Evolutionary conservation across 345 rosid genomes (phyloP), one percentile per base, ranked within the genome.

Genomic region (Eutrema japonicum): DNA sequence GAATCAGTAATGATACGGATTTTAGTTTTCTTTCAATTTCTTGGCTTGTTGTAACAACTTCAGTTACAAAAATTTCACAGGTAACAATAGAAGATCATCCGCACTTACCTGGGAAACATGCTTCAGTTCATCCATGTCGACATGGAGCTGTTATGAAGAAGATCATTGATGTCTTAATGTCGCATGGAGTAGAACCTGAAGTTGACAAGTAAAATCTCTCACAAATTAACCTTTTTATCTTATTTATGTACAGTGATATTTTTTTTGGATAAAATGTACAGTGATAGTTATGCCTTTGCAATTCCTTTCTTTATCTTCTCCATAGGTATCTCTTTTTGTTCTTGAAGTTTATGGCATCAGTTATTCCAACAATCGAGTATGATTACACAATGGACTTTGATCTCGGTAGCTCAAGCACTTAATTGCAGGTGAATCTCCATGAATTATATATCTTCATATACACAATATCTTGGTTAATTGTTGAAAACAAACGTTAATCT

Each of bases 131-230:
- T 83, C 99, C 99, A 47, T 96, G 99, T 78, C 85, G 86, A 55
- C 99, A 96, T 82, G 99, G 97, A 13, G 99, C 98, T 48, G 99
- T 96, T 38, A 96, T 96, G 99, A 96, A 96, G 87, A 96, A 92
- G 82, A 92, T 96, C 43, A 96, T 92, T 77, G 99, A 92, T 78
- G 97, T 92, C 32, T 74, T 90, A 67, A 86, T 96, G 98, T 90
- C 98, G 3, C 97, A 82, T 42, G 99, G 97, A 55, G 98, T 92
- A 52, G 98, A 96, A 79, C 99, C 99, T 29, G 96, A 92, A 90
- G 99, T 96, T 77, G 97, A 92, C 81, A 96, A 90, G 98, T 96
- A 46, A 45, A 33, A 11, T 47, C 41, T 47, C 30, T 70, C 47
- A 12, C 64, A 33, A 40, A 45, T 8, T 26, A 0, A 2, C 57